Conservation (phyloP, 2,329 filamentous ascomycete species). For the Monilinia vaccinii-corymbosi region DNA sequence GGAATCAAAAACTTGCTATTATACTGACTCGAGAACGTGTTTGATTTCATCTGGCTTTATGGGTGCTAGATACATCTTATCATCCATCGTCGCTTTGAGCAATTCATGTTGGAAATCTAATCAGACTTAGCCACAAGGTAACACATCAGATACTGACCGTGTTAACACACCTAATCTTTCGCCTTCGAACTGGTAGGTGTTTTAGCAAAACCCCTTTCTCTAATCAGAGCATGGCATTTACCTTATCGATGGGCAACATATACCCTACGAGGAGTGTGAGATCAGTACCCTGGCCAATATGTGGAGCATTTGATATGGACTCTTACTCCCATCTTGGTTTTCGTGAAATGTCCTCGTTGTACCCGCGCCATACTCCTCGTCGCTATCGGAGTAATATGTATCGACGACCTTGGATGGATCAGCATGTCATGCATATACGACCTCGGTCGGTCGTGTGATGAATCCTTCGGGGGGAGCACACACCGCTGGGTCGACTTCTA, state of each 20-base stretch:
- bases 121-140: background rate
- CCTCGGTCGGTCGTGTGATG: background rate
- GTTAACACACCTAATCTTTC: constrained; percentile 11
- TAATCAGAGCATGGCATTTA: background rate
- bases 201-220: background rate
- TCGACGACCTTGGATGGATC: background rate
- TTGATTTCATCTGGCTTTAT: constrained; percentile 23
- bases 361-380: constrained; percentile 36
- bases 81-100: constrained; percentile 13
- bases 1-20: constrained; percentile 12
- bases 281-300: background rate
- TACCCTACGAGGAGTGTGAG: constrained; percentile 18
- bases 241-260: constrained; percentile 21
- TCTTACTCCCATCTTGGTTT: constrained; percentile 32
- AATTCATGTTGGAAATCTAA: constrained; percentile 19
- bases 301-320: background rate
- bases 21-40: constrained; percentile 27
- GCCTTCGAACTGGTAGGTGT: constrained; percentile 4
- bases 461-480: background rate
- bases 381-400: background rate
- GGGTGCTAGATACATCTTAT: constrained; percentile 17
- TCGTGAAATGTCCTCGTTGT: constrained; percentile 36
- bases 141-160: no score
- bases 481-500: constrained; percentile 4
- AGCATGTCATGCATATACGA: background rate